These are phyloP conservation scores for Penicillium mononematosum DNA, from an alignment of 495 filamentous ascomycete species.

Conservation along the genomic window DNA sequence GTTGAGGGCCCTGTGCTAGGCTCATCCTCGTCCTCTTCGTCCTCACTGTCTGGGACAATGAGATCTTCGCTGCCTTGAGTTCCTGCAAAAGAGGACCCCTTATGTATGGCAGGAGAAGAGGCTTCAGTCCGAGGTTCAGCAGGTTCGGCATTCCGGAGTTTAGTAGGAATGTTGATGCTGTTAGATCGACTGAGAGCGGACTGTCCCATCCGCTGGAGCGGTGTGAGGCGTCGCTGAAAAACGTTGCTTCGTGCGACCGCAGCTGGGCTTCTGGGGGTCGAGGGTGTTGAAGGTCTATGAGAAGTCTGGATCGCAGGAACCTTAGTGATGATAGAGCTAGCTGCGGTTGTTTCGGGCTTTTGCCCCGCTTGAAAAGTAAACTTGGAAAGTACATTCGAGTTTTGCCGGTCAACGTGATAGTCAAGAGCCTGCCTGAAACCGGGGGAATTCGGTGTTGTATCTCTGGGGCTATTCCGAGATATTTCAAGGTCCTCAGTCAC, in stretches of 20 bases:
- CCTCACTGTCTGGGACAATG: slow-evolving; percentile 69
- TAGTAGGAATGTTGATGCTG: slow-evolving; percentile 34
- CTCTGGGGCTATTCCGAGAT: not conserved
- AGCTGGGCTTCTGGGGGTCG: slow-evolving; percentile 15
- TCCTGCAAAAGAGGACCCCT: slow-evolving; percentile 7
- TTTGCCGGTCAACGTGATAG: slow-evolving; percentile 40
- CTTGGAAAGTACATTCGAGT: slow-evolving; percentile 35
- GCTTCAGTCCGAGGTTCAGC: slow-evolving; percentile 10
- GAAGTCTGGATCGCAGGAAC: slow-evolving; percentile 18
- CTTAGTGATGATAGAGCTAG: slow-evolving; percentile 10
- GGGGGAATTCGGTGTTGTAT: slow-evolving; percentile 21
- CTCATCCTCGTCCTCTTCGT: slow-evolving; percentile 44
- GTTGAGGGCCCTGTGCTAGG: slow-evolving; percentile 19
- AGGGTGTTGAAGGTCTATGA: slow-evolving; percentile 1
- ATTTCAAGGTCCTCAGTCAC: not conserved
- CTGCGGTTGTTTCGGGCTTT: not conserved
- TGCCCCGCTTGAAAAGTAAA: slow-evolving; percentile 31
- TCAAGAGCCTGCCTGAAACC: slow-evolving; percentile 36
- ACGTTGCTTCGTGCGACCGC: slow-evolving; percentile 16
- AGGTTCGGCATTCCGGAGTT: slow-evolving; percentile 17
- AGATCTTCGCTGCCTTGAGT: slow-evolving; percentile 72
- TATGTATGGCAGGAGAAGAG: slow-evolving; percentile 6
- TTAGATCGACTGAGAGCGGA: slow-evolving; percentile 45
- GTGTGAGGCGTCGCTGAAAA: slow-evolving; percentile 38
- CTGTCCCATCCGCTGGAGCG: slow-evolving; percentile 49